Base-by-base conservation (phyloP, 768 basidiomycete genomes). In the Chiua virens region DNA sequence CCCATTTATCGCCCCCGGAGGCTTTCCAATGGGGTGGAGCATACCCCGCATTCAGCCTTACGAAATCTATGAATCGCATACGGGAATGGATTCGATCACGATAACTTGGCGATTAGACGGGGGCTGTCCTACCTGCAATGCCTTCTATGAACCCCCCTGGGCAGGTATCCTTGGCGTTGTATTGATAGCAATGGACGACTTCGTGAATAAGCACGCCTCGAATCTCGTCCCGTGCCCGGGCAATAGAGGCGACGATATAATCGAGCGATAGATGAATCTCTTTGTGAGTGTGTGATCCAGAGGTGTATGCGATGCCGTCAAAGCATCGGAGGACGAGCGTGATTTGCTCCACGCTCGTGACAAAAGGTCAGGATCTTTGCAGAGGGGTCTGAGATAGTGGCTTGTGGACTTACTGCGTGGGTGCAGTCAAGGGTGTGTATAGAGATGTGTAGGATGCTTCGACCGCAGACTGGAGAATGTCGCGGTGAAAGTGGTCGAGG, bases 141-240 rank as follows among this genome's bases (percentile, higher is more conserved):
- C 89, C 89, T 62, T 92, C 89, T 54, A 89, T 81, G 42, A 92
- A 70, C 2, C 89, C 89, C 2, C 79, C 78, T 0, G 87, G 86
- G 56, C 79, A 84, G 38, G 76, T 79, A 22, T 74, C 82, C 21
- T 71, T 61, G 2, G 77, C 86, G 58, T 87, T 76, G 67, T 82
- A 79, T 61, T 91, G 89, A 63, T 77, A 91, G 61, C 86, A 90
- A 56, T 92, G 89, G 7, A 89, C 88, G 62, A 86, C 77, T 68
- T 92, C 87, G 63, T 88, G 89, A 32, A 78, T 71, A 4, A 92
- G 72, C 4, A 90, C 87, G 5, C 89, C 89, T 37, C 71, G 56
- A 43, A 90, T 83, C 69, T 92, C 89, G 42, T 85, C 76, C 25
- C 69, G 61, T 47, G 80, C 74, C 36, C 75, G 71, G 50, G 70